Conservation (phyloP, 805 yeast genomes). For the Starmerella asiatica region DNA sequence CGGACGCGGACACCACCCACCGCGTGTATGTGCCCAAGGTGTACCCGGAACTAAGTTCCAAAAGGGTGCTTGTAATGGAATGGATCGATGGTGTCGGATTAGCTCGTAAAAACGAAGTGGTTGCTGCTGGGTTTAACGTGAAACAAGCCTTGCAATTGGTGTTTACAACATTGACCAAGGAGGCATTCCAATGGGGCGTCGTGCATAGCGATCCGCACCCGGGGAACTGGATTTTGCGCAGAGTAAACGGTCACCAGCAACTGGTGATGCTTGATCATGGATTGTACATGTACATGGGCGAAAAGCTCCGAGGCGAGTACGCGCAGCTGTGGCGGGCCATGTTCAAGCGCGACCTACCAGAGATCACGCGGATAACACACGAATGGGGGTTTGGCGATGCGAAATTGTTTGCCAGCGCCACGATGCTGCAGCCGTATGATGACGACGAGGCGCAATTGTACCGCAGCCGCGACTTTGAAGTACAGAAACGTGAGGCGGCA, state of each 20-base stretch:
- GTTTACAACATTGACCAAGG: conserved; percentile 40
- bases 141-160: conserved; percentile 37
- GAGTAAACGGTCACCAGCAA: conserved; percentile 24
- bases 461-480: conserved; percentile 31
- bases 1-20: conserved; percentile 31
- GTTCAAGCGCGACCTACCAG: conserved; percentile 38
- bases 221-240: conserved; percentile 53
- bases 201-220: conserved; percentile 75
- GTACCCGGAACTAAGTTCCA: conserved; percentile 35
- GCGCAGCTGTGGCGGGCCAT: conserved; percentile 50
- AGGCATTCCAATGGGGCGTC: conserved; percentile 52
- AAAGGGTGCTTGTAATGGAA: conserved; percentile 48
- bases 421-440: conserved; percentile 37
- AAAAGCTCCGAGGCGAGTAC: conserved; percentile 42
- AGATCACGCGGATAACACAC: conserved; percentile 36
- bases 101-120: conserved; percentile 34
- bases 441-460: conserved; percentile 11
- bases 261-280: conserved; percentile 67
- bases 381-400: conserved; percentile 60
- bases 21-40: conserved; percentile 42
- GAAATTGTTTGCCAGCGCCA: conserved; percentile 47
- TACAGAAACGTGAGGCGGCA: conserved; percentile 33
- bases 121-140: conserved; percentile 29
- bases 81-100: conserved; percentile 65
- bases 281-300: conserved; percentile 43